phyloP scores from a whole-genome alignment of 78 protist species.

The Dictyostelium capitatum region DNA sequence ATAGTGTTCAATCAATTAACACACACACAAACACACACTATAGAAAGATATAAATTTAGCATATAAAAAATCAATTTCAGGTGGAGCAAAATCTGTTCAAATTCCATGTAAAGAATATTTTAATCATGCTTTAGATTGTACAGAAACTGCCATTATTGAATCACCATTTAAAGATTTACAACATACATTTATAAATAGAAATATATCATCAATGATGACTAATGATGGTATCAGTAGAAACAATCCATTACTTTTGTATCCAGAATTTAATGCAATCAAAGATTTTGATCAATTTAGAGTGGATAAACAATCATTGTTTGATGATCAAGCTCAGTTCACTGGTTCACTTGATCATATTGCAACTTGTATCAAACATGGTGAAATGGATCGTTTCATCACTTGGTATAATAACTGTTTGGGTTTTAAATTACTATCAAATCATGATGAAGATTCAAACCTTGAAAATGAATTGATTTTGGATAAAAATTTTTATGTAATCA shows the following conservation, averaged over 20 bases:
- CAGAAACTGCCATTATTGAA: constrained; percentile 1
- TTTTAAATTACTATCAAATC: constrained; percentile 10
- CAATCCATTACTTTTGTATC: constrained; percentile 18
- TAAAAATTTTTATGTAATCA: constrained; percentile 25
- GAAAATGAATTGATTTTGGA: constrained; percentile 32
- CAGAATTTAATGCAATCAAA: constrained; percentile 13
- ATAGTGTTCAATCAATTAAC: not conserved
- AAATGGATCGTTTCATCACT: constrained; percentile 1
- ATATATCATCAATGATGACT: not conserved
- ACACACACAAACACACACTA: too few relatives aligned
- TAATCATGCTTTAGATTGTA: not conserved
- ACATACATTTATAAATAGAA: constrained; percentile 41
- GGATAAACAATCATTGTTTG: not conserved
- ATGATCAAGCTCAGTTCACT: not conserved
- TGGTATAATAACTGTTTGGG: constrained; percentile 50
- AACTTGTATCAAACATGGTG: constrained; percentile 41
- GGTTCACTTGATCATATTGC: constrained; percentile 65
- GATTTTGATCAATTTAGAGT: not conserved
- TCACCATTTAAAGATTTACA: constrained; percentile 62
- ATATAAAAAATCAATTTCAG: constrained; percentile 18
- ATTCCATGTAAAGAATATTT: not conserved
- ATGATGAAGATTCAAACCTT: not conserved
- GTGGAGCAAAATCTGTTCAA: constrained; percentile 37
- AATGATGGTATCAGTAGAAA: not conserved
- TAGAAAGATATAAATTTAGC: constrained; percentile 1